Evolutionary conservation across 1,284 basidiomycete species (phyloP).

Genomic region (Coniferiporia weirii): DNA sequence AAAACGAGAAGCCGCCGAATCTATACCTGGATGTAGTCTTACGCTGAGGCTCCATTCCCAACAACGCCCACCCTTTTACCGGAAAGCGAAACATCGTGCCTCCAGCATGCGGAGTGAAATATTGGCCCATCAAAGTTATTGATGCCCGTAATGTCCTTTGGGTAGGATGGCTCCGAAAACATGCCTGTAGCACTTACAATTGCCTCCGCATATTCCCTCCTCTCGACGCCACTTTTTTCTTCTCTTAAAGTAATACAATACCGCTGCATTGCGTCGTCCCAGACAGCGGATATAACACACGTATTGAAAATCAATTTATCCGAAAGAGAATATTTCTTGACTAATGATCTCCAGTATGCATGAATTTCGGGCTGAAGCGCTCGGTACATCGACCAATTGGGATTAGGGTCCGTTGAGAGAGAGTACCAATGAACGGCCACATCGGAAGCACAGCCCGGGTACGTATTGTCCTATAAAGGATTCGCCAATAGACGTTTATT

Average conservation of each 20-base stretch:
- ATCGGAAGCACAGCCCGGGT: constrained; percentile 49
- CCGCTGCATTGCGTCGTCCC: constrained; percentile 38
- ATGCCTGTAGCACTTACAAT: constrained; percentile 24
- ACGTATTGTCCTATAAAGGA: constrained; percentile 27
- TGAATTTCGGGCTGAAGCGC: constrained; percentile 44
- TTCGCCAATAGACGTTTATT: constrained; percentile 27
- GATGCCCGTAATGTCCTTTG: constrained; percentile 37
- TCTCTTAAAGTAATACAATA: constrained; percentile 39
- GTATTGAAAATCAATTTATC: constrained; percentile 38
- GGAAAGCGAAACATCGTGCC: constrained; percentile 45
- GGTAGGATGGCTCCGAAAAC: constrained; percentile 37
- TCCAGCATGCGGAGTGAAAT: constrained; percentile 56
- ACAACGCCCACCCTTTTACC: constrained; percentile 53
- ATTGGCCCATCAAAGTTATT: constrained; percentile 45
- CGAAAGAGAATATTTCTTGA: constrained; percentile 33
- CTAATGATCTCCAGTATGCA: constrained; percentile 45
- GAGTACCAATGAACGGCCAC: constrained; percentile 51
- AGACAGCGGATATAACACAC: constrained; percentile 36
- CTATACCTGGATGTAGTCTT: constrained; percentile 18
- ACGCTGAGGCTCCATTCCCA: constrained; percentile 62
- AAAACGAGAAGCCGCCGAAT: constrained; percentile 2
- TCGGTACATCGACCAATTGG: constrained; percentile 42
- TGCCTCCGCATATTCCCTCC: constrained; percentile 18
- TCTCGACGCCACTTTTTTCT: constrained; percentile 17
- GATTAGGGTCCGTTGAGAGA: constrained; percentile 50